Percentiles rank a stretch among this genome's conserved stretches.
Evolutionary conservation across 2,329 filamentous ascomycete species (phyloP).

Genomic region (Beauveria sp.): DNA sequence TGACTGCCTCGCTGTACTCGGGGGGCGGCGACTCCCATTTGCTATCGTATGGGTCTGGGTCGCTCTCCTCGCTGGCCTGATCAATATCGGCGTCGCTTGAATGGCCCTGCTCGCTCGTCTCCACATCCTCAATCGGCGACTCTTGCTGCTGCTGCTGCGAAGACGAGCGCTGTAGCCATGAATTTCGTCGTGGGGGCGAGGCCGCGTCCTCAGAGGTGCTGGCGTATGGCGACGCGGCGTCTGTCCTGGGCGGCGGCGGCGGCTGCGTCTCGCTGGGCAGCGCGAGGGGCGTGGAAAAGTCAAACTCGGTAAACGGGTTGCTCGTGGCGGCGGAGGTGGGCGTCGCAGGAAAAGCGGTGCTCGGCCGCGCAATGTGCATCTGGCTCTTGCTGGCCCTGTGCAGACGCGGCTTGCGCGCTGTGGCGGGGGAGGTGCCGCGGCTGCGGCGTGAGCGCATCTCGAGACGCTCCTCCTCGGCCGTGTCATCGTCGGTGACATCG

Average conservation of each 20-base stretch:
- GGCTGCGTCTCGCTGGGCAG: neutral
- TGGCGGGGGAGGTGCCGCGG: slow-evolving; percentile 18
- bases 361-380: slow-evolving; percentile 23
- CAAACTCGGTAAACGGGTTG: slow-evolving; percentile 19
- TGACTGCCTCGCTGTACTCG: slow-evolving; percentile 10
- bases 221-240: neutral
- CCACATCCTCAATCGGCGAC: slow-evolving; percentile 21
- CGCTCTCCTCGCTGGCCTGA: slow-evolving; percentile 26
- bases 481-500: slow-evolving; percentile 35
- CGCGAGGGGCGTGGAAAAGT: slow-evolving; percentile 28
- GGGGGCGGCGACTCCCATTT: slow-evolving; percentile 12
- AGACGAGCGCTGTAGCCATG: neutral
- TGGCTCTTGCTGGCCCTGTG: slow-evolving; percentile 35
- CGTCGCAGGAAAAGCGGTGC: slow-evolving; percentile 5
- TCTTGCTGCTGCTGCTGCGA: neutral
- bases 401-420: slow-evolving; percentile 31
- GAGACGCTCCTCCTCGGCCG: slow-evolving; percentile 35
- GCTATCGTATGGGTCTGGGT: slow-evolving; percentile 23
- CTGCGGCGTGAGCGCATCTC: slow-evolving; percentile 31
- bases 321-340: slow-evolving; percentile 9
- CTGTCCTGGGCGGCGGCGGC: neutral
- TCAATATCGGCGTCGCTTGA: slow-evolving; percentile 25
- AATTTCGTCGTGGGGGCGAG: neutral
- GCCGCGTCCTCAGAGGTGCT: neutral
- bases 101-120: slow-evolving; percentile 25